Evolutionary conservation across 2,329 filamentous ascomycete species (phyloP).

Genomic region (Venturia aucupariae): DNA sequence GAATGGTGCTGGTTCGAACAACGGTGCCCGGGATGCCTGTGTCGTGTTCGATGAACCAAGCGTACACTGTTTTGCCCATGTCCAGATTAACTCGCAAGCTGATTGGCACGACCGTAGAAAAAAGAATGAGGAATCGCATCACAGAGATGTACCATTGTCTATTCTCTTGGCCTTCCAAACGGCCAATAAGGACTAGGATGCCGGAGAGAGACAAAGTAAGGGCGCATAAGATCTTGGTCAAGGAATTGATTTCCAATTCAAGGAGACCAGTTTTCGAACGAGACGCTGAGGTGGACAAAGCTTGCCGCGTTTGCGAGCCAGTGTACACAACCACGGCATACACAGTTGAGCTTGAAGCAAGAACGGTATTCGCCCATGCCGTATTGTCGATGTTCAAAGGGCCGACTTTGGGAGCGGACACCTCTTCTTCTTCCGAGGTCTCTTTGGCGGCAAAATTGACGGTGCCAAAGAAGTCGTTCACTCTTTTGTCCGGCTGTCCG

Average conservation of each 20-base stretch:
- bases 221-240: constrained; percentile 91
- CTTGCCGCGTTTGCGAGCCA: constrained; percentile 85
- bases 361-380: constrained; percentile 95
- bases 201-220: constrained; percentile 81
- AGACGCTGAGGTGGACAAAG: constrained; percentile 83
- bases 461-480: constrained; percentile 92
- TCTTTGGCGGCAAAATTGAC: constrained; percentile 50
- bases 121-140: constrained; percentile 94
- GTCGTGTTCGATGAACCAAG: constrained; percentile 88
- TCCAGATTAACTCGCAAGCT: constrained; percentile 93
- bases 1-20: constrained; percentile 93
- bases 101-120: constrained; percentile 98
- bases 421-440: constrained; percentile 19
- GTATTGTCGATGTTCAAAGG: constrained; percentile 92
- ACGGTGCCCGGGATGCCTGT: constrained; percentile 83
- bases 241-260: constrained; percentile 91
- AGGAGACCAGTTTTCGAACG: constrained; percentile 89
- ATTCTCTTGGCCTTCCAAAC: constrained; percentile 69
- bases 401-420: constrained; percentile 43
- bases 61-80: constrained; percentile 94
- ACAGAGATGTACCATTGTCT: constrained; percentile 90
- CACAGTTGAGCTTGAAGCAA: constrained; percentile 84
- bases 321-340: constrained; percentile 91
- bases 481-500: constrained; percentile 83
- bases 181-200: constrained; percentile 56